phyloP scores from a whole-genome alignment of 192 early-diverging fungal genomes.

The Mortierella alpina region DNA sequence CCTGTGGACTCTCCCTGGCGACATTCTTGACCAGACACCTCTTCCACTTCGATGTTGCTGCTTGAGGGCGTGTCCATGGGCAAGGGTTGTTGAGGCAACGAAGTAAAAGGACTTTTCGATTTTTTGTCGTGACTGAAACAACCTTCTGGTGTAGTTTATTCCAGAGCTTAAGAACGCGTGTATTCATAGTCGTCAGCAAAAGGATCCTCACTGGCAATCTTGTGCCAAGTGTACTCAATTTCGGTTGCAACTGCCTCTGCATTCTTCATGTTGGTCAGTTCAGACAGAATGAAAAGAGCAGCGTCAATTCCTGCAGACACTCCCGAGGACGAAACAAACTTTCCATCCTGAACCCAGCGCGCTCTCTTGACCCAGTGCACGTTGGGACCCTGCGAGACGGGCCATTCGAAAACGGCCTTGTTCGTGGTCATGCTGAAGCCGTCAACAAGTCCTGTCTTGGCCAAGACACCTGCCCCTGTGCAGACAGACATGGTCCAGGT shows the following conservation, averaged over 20 bases:
- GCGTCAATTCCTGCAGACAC: conserved; percentile 57
- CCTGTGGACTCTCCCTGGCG: too few relatives aligned
- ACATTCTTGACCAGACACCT: too few relatives aligned
- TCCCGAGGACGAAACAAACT: conserved; percentile 55
- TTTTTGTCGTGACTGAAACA: too few relatives aligned
- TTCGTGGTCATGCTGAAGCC: conserved; percentile 57
- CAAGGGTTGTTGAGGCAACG: too few relatives aligned
- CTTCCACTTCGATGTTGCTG: too few relatives aligned
- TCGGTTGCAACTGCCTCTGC: conserved; percentile 21
- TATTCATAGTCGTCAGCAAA: conserved; percentile 47
- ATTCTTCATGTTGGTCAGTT: conserved; percentile 20
- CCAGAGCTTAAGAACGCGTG: conserved; percentile 21
- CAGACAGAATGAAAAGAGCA: conserved; percentile 31
- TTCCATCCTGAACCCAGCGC: conserved; percentile 65
- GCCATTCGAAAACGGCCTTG: conserved; percentile 30
- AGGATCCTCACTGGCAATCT: conserved; percentile 35
- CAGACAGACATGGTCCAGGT: conserved; percentile 60
- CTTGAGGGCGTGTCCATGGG: too few relatives aligned
- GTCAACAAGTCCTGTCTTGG: conserved; percentile 61
- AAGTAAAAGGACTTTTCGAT: too few relatives aligned
- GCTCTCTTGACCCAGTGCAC: conserved; percentile 62
- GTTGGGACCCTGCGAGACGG: neutral
- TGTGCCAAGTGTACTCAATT: conserved; percentile 54
- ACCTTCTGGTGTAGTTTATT: too few relatives aligned
- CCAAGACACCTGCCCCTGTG: conserved; percentile 57